Evolutionary conservation across 2,329 filamentous ascomycete species (phyloP).

Genomic region (Endocalyx cinctus): DNA sequence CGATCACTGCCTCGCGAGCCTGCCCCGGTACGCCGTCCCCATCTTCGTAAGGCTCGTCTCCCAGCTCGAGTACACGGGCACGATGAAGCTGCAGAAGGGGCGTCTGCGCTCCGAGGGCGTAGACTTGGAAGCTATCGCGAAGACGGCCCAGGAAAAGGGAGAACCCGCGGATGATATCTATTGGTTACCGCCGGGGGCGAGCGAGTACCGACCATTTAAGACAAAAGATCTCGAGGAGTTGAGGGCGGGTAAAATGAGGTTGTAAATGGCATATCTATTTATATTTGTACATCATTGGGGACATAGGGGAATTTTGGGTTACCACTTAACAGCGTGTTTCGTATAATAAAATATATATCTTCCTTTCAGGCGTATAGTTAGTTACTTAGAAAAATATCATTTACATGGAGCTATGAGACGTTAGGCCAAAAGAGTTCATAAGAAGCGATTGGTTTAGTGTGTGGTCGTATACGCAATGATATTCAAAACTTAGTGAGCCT

Average conservation of each 20-base stretch:
- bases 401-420: too few relatives aligned
- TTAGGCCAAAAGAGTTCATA: too few relatives aligned
- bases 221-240: constrained; percentile 31
- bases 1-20: constrained; percentile 28
- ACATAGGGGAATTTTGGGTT: too few relatives aligned
- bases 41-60: constrained; percentile 35
- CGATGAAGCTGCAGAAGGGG: constrained; percentile 40
- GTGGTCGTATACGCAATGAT: too few relatives aligned
- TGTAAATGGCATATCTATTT: too few relatives aligned
- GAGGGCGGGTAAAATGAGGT: constrained; percentile 13
- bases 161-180: constrained; percentile 26
- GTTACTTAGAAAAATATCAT: too few relatives aligned
- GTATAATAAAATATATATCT: too few relatives aligned
- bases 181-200: constrained; percentile 32
- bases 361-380: too few relatives aligned
- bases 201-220: constrained; percentile 32
- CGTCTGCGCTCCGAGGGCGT: constrained; percentile 36
- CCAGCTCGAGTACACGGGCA: constrained; percentile 38
- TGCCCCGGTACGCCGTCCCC: constrained; percentile 42
- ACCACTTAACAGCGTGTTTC: too few relatives aligned
- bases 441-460: too few relatives aligned
- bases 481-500: too few relatives aligned
- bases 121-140: constrained; percentile 31
- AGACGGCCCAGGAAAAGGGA: constrained; percentile 26
- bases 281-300: too few relatives aligned